A percentile compares a stretch with the other conserved stretches of the same genome.
Conservation (phyloP, 2,329 filamentous ascomycete genomes). For the Talaromyces sp. region DNA sequence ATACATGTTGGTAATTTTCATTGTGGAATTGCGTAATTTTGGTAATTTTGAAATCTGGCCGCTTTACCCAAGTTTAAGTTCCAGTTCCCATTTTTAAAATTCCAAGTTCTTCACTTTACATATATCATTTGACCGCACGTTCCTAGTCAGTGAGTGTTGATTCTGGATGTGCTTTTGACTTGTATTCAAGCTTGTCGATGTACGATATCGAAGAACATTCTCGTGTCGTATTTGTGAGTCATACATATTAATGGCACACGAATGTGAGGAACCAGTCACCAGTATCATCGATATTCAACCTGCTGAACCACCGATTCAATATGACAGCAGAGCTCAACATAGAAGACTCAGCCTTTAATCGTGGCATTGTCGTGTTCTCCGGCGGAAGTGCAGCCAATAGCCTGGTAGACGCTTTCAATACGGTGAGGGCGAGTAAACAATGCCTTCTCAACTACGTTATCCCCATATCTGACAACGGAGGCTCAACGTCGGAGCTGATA, state of each 20-base stretch:
- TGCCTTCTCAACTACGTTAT: constrained; percentile 80
- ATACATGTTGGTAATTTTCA: background rate
- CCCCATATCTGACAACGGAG: constrained; percentile 93
- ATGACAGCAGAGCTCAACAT: background rate
- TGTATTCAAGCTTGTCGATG: background rate
- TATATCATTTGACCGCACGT: background rate
- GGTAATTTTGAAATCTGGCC: background rate
- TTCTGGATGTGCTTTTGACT: too few relatives aligned
- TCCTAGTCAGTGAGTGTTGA: background rate
- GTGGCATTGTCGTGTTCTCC: constrained; percentile 79
- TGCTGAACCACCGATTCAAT: background rate
- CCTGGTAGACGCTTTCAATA: constrained; percentile 82
- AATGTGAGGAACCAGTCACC: background rate
- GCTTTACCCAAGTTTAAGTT: background rate
- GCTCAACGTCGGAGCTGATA: constrained; percentile 88
- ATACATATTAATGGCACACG: background rate
- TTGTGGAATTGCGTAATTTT: constrained; percentile 3
- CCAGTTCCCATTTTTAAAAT: background rate
- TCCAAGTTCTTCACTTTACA: background rate
- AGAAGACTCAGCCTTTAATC: constrained; percentile 5
- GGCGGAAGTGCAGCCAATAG: constrained; percentile 93
- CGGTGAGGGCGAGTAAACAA: constrained; percentile 60
- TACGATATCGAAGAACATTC: background rate
- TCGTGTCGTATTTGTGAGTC: background rate
- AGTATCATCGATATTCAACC: background rate